These are phyloP conservation scores for Gynochthodes officinalis DNA, from an alignment of 257 asterid genomes.

Conservation along the genomic window DNA sequence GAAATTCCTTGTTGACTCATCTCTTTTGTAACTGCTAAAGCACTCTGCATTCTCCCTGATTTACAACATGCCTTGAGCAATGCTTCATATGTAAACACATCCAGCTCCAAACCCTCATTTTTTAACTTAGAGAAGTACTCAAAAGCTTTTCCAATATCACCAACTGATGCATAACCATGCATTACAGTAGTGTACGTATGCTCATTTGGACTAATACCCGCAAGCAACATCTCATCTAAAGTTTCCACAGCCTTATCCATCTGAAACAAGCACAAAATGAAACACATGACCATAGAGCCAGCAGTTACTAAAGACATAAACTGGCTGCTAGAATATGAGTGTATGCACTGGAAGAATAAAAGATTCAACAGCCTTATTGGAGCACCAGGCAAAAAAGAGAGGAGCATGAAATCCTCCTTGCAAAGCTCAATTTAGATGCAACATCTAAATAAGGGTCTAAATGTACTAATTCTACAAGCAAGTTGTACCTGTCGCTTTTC, in stretches of 20 bases:
- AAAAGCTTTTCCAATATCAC: slow-evolving; percentile 92
- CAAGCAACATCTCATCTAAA: slow-evolving; percentile 86
- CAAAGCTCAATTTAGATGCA: neutral
- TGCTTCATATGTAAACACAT: slow-evolving; percentile 85
- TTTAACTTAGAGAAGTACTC: slow-evolving; percentile 81
- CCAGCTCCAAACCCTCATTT: slow-evolving; percentile 84
- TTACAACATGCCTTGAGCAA: slow-evolving; percentile 98
- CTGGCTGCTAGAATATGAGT: neutral
- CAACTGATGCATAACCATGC: slow-evolving; percentile 97
- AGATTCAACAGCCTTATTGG: neutral
- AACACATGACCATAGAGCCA: neutral
- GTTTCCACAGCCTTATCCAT: slow-evolving; percentile 82
- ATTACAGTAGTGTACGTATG: slow-evolving; percentile 91
- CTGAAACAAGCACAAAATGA: slow-evolving; percentile 34
- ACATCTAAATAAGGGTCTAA: neutral
- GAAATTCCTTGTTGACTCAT: slow-evolving; percentile 75
- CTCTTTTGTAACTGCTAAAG: slow-evolving; percentile 93
- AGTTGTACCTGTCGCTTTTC: slow-evolving; percentile 71
- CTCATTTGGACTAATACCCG: slow-evolving; percentile 75
- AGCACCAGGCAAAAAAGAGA: neutral
- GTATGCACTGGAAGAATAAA: neutral
- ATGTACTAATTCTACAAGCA: neutral
- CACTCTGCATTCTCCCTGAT: slow-evolving; percentile 99
- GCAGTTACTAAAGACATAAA: neutral
- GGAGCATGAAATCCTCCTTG: neutral